A percentile compares a stretch with the other conserved stretches of the same genome.
phyloP scores from a whole-genome alignment of 306 rosid species.

The Rosa rugosa region DNA sequence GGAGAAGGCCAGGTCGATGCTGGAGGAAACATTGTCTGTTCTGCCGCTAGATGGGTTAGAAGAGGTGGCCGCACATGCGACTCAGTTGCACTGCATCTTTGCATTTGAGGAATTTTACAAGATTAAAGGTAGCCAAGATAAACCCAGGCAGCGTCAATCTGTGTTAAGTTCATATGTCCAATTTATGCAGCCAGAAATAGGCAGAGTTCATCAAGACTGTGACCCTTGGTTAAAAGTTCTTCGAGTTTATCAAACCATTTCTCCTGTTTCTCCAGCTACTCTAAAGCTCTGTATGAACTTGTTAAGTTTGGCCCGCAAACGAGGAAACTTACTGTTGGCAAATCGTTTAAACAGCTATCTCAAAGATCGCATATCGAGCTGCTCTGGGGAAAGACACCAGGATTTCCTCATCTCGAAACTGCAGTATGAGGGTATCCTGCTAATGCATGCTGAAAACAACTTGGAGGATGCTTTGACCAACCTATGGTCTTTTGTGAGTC shows the following conservation, averaged over 20 bases:
- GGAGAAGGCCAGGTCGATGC: constrained; percentile 84
- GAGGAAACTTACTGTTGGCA: constrained; percentile 67
- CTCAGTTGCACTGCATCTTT: constrained; percentile 81
- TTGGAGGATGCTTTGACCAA: constrained; percentile 78
- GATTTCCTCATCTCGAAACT: constrained; percentile 59
- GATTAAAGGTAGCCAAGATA: constrained; percentile 55
- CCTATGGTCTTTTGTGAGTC: constrained; percentile 81
- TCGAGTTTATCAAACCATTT: constrained; percentile 73
- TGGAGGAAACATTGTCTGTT: constrained; percentile 76
- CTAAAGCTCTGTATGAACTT: constrained; percentile 69
- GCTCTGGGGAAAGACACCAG: constrained; percentile 47
- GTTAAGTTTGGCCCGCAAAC: constrained; percentile 73
- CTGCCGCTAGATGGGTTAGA: constrained; percentile 87
- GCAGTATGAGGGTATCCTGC: constrained; percentile 77
- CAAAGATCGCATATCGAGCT: constrained; percentile 48
- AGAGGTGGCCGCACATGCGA: constrained; percentile 76
- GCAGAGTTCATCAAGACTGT: constrained; percentile 80
- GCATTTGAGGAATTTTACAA: constrained; percentile 70
- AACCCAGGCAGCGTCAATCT: constrained; percentile 44
- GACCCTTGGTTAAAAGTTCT: constrained; percentile 83
- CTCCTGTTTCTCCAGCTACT: constrained; percentile 62
- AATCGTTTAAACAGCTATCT: constrained; percentile 62
- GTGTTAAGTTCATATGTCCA: constrained; percentile 58
- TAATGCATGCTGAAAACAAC: constrained; percentile 75
- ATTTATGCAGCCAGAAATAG: constrained; percentile 51